Base-by-base conservation (phyloP, 768 basidiomycete species). In the Stropharia rugosoannulata region DNA sequence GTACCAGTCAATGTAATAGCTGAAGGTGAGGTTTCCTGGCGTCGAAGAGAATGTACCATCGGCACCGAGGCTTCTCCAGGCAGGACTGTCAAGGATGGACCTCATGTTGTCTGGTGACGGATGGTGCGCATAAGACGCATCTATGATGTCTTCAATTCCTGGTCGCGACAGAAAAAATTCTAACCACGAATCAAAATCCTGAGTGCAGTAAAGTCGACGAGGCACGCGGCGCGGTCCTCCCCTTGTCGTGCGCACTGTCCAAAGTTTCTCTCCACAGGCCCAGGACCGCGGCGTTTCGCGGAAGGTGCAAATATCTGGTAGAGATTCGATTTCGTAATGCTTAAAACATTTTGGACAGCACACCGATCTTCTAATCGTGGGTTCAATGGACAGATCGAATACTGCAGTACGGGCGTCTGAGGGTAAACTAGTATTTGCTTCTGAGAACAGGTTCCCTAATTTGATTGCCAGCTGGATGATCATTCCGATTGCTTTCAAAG, bases 1-100 rank as follows among this genome's bases (percentile, higher is more conserved):
- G 50, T 72, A 73, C 71, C 71, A 73, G 52, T 75, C 70, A 50
- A 72, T 58, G 56, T 67, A 73, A 7, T 72, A 25, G 6, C 63
- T 61, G 63, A 71, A 73, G 0, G 56, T 25, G 2, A 62, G 50
- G 37, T 60, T 36, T 36, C 64, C 59, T 16, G 49, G 55, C 9
- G 59, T 49, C 7, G 42, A 48, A 7, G 56, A 25, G 54, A 60
- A 66, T 32, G 29, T 32, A 4, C 22, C 22, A 22, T 10, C 29
- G 32, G 41, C 44, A 6, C 39, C 19, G 1, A 67, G 29, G n/a
- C 41, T 27, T 3, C 46, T 5, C 66, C 72, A 73, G 5, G 62
- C 66, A 41, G 66, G 68, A 57, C 68, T 71, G 43, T 68, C 66
- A 45, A 63, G 58, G 27, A 69, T 58, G 42, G 63, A 56, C 27